phyloP scores from a whole-genome alignment of 805 yeast genomes.

The Cyberlindnera meyerae region DNA sequence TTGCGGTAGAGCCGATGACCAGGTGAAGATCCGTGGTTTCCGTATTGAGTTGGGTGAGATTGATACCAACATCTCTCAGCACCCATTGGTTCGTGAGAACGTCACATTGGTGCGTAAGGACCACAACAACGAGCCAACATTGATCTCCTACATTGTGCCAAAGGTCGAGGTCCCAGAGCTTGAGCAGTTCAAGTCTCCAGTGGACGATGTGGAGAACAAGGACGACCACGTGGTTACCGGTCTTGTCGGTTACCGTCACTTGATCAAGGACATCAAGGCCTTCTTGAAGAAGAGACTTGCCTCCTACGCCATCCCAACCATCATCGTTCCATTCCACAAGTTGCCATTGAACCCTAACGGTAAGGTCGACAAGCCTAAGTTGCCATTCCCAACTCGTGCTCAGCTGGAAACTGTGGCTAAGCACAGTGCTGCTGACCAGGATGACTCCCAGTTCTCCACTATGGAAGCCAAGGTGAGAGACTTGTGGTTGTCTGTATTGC shows the following conservation, averaged over 20 bases:
- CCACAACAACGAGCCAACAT: conserved; percentile 85
- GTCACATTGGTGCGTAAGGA: conserved; percentile 88
- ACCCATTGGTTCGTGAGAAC: conserved; percentile 87
- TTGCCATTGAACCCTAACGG: conserved; percentile 97
- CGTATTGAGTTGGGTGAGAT: conserved; percentile 98
- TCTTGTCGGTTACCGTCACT: conserved; percentile 64
- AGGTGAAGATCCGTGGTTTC: conserved; percentile 97
- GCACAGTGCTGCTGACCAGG: conserved; percentile 36
- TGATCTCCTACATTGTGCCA: conserved; percentile 90
- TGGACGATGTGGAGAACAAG: conserved; percentile 37
- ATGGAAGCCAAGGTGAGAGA: conserved; percentile 69
- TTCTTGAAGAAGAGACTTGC: conserved; percentile 87
- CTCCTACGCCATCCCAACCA: conserved; percentile 86
- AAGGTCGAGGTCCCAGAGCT: conserved; percentile 46
- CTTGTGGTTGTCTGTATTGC: conserved; percentile 81
- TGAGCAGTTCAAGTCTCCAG: conserved; percentile 38
- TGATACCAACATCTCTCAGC: conserved; percentile 94
- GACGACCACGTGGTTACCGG: conserved; percentile 73
- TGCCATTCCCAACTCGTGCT: conserved; percentile 90
- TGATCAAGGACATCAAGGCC: conserved; percentile 77
- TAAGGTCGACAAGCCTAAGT: conserved; percentile 93
- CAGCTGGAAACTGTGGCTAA: conserved; percentile 75
- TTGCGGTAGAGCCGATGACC: conserved; percentile 98
- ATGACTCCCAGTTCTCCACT: conserved; percentile 52
- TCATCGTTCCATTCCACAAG: conserved; percentile 80